Evolutionary conservation across 768 basidiomycete genomes (phyloP).

Genomic region (Pisolithus microcarpus): DNA sequence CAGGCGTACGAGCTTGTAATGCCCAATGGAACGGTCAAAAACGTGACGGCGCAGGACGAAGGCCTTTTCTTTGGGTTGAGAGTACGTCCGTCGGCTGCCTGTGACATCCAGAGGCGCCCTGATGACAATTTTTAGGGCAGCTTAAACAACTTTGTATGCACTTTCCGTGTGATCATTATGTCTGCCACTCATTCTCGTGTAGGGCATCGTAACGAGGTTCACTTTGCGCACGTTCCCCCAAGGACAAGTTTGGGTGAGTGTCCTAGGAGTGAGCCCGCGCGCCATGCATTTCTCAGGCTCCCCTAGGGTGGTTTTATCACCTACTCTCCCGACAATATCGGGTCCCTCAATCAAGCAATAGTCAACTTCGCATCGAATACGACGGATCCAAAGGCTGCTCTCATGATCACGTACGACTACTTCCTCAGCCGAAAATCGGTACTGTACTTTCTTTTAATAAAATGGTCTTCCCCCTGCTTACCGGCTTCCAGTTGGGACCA

Average conservation of each 20-base stretch:
- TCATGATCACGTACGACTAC: too few species aligned
- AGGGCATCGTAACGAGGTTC: slow-evolving; percentile 53
- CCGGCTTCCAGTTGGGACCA: neutral
- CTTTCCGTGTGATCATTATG: slow-evolving; percentile 20
- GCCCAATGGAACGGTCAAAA: slow-evolving; percentile 38
- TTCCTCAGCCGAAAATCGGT: too few species aligned
- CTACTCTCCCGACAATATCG: slow-evolving; percentile 1
- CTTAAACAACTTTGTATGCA: slow-evolving; percentile 45
- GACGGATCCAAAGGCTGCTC: too few species aligned
- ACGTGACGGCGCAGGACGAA: slow-evolving; percentile 24
- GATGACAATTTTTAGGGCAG: slow-evolving; percentile 37
- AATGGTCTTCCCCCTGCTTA: neutral
- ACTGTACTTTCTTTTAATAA: too few species aligned
- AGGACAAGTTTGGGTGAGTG: slow-evolving; percentile 48
- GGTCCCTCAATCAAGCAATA: too few species aligned
- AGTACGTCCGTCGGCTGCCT: slow-evolving; percentile 20
- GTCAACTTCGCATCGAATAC: too few species aligned
- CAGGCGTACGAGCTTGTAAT: slow-evolving; percentile 48
- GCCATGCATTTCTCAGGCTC: neutral
- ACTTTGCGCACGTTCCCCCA: slow-evolving; percentile 49
- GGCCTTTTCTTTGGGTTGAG: slow-evolving; percentile 36
- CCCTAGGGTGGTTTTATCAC: slow-evolving; percentile 3
- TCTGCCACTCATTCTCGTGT: slow-evolving; percentile 13
- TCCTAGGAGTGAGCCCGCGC: too few species aligned
- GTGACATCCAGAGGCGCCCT: neutral